Base-by-base conservation (phyloP, 805 yeast genomes). In the Pachysolen tannophilus region DNA sequence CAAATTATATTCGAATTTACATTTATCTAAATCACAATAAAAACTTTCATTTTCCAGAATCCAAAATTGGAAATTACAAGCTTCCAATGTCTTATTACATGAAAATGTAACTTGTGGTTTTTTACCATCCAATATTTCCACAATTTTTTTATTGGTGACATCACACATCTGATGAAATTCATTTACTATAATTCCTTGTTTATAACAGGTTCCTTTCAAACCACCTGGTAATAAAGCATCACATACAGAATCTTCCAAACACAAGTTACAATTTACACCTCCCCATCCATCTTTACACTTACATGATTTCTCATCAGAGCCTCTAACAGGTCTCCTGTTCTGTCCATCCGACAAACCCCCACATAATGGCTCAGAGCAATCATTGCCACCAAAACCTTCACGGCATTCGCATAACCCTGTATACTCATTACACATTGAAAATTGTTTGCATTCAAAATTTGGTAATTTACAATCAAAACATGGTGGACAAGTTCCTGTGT, bases 401-500 rank as follows among this genome's bases (percentile, higher is more conserved):
- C 85, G 73, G 60, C 98, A 92, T 35, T 84, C 94, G 62, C 98
- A 92, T 51, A 78, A 69, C 1, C 98, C 98, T 4, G 90, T 83
- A 56, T 66, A 85, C 23, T 80, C 72, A 55, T 92, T 84, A 61
- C 98, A 92, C n/a, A 58, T 59, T 19, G 95, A 87, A 51, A 79
- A 92, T 49, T 92, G 98, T 40, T 82, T 75, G 58, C 98, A 92
- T 43, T 78, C 80, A 49, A 83, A 87, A 43, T 87, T 81, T 2
- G 97, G 94, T 9, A 87, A 67, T 67, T 86, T 82, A 63, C 98
- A 92, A 58, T 92, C 90, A 72, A 92, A 92, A 50, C 97, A 84
- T 0, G 94, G 94, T 0, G 94, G 94, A 49, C 94, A 84, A n/a
- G 29, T 26, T n/a, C n/a, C n/a, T 7, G 36, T 37, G 17, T 26